Evolutionary conservation across 1,284 basidiomycete genomes (phyloP), one percentile per base, ranked within the genome.

Genomic region (Marasmius tenuissimus): DNA sequence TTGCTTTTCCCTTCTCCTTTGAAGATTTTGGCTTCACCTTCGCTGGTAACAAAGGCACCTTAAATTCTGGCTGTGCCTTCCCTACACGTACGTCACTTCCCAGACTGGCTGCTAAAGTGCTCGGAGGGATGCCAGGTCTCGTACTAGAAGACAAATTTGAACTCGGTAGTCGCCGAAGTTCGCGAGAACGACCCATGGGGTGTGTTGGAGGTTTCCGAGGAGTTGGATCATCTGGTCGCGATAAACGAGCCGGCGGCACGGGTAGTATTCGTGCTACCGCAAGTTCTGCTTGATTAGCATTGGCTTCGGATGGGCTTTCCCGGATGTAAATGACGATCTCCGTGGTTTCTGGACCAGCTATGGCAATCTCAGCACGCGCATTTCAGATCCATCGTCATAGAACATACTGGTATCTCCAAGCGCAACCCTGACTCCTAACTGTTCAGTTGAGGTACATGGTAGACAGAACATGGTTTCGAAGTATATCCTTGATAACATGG

Each of bases 171-270:
- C 67, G 65, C 65, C 71, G 68, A 59, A 73, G 65, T 42, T 71
- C 73, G 9, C 42, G 40, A 55, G 62, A 40, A 39, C 70, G 71
- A 40, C 68, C 68, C n/a, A 77, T 70, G 60, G 70, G 67, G 63
- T 71, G 67, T 16, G 68, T 63, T 3, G 87, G 86, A 0, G 88
- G 87, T 47, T 81, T 78, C 18, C 91, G 87, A 8, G 89, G 90
- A 1, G 85, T 90, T 0, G 88, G 90, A 63, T 92, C 91, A 65
- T 92, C 90, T 0, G 91, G 90, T 35, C 91, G 80, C 2, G 90
- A 89, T 1, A 79, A 70, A 18, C 85, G 81, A 27, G 63, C 54
- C 14, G 79, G 78, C 9, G 76, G 78, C 0, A 73, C 76, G 27
- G 80, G 74, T 8, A 80, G 76, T 61, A 91, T 79, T 22, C 87